These are phyloP conservation scores for Kodamaea sagamina DNA, from an alignment of 805 yeast genomes.

Conservation along the genomic window DNA sequence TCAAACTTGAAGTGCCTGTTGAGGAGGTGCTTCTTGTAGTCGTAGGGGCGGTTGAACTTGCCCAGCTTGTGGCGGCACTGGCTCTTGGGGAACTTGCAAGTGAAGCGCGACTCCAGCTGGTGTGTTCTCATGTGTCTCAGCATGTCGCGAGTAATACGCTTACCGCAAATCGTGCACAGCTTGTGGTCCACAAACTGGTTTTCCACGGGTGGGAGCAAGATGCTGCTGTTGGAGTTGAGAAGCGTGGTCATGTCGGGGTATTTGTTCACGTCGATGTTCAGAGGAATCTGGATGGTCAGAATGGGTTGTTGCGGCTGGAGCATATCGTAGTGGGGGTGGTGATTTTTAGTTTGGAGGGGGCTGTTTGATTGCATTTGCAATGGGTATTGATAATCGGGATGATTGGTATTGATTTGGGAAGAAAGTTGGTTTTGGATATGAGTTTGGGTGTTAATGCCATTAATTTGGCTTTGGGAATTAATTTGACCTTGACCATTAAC, in stretches of 20 bases:
- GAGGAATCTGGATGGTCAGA: slow-evolving; percentile 16
- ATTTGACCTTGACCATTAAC: too few species aligned
- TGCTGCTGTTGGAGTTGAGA: slow-evolving; percentile 36
- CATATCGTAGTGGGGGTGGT: slow-evolving; percentile 5
- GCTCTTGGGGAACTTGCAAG: slow-evolving; percentile 57
- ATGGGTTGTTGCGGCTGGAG: slow-evolving; percentile 8
- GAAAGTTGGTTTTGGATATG: too few species aligned
- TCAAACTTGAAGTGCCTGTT: slow-evolving; percentile 62
- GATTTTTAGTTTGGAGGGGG: slow-evolving; percentile 1
- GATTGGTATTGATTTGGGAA: background rate
- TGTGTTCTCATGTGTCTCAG: slow-evolving; percentile 65
- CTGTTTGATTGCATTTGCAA: slow-evolving; percentile 4
- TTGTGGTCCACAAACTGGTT: slow-evolving; percentile 39
- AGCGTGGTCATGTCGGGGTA: slow-evolving; percentile 43
- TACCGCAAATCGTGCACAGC: slow-evolving; percentile 55
- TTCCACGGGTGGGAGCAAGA: slow-evolving; percentile 39
- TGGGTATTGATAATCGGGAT: background rate
- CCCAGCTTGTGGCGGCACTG: slow-evolving; percentile 61
- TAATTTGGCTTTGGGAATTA: too few species aligned
- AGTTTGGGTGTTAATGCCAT: too few species aligned
- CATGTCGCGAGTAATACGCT: slow-evolving; percentile 58
- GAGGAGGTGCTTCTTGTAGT: slow-evolving; percentile 63
- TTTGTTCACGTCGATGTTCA: slow-evolving; percentile 20
- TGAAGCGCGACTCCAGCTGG: slow-evolving; percentile 55
- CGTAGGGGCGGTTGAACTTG: slow-evolving; percentile 67